Evolutionary conservation across 2,329 filamentous ascomycete species (phyloP).

Genomic region (Aspergillus aculeatinus): DNA sequence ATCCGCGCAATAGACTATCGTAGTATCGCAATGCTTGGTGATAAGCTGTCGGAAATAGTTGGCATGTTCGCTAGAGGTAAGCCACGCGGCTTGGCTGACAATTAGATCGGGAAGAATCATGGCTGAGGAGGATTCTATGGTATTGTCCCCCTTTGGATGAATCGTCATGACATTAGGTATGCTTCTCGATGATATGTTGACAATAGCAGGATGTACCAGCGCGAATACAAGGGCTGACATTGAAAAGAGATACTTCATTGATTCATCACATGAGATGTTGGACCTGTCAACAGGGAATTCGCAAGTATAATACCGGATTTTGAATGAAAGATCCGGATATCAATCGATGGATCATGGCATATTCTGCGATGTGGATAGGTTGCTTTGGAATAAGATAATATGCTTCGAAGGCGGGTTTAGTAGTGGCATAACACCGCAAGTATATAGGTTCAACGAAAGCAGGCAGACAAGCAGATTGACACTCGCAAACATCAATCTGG

Average conservation of each 20-base stretch:
- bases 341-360: background rate
- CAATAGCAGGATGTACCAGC: background rate
- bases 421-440: background rate
- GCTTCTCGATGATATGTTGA: background rate
- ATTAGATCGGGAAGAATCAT: background rate
- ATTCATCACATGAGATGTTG: background rate
- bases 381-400: background rate
- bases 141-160: background rate
- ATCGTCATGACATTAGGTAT: background rate
- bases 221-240: background rate
- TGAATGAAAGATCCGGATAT: background rate
- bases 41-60: background rate
- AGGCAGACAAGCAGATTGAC: background rate
- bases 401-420: background rate
- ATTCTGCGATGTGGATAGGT: background rate
- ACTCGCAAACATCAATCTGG: background rate
- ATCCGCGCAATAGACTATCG: background rate
- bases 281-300: background rate
- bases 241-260: background rate
- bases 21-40: background rate
- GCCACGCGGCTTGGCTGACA: background rate
- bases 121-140: background rate
- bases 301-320: background rate
- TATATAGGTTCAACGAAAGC: background rate
- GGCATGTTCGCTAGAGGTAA: background rate